These are phyloP conservation scores for Liquidambar formosana DNA, from an alignment of 164 flowering plant genomes.

Conservation along the genomic window DNA sequence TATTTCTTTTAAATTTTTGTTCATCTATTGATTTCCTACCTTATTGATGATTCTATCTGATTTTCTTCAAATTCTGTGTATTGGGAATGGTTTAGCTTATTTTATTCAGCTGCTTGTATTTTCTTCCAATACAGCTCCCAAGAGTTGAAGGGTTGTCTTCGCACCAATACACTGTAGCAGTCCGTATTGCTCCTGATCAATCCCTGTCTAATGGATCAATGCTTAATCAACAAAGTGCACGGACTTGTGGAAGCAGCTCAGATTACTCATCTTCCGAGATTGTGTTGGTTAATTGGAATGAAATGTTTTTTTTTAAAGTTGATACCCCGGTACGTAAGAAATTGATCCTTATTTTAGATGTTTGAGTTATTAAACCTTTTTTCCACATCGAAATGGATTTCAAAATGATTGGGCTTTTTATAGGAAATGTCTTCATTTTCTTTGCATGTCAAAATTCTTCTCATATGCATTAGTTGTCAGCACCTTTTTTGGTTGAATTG, in stretches of 20 bases:
- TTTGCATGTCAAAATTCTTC: background rate
- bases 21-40: background rate
- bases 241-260: conserved; percentile 70
- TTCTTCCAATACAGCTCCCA: conserved; percentile 52
- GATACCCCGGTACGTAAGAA: conserved; percentile 60
- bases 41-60: background rate
- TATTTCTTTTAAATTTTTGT: background rate
- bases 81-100: background rate
- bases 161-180: conserved; percentile 57
- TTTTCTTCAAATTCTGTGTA: background rate
- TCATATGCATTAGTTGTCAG: background rate
- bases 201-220: conserved; percentile 28
- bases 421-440: too few relatives aligned
- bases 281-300: conserved; percentile 71
- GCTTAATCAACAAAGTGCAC: conserved; percentile 74
- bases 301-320: conserved; percentile 87
- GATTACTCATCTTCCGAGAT: conserved; percentile 36
- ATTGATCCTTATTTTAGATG: background rate
- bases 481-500: background rate
- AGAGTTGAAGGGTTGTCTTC: conserved; percentile 49
- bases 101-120: background rate
- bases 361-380: background rate
- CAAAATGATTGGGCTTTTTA: background rate
- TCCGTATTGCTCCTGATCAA: conserved; percentile 51
- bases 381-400: background rate